phyloP scores from a whole-genome alignment of 2,329 filamentous ascomycete species.

The Ophiostoma ips region DNA sequence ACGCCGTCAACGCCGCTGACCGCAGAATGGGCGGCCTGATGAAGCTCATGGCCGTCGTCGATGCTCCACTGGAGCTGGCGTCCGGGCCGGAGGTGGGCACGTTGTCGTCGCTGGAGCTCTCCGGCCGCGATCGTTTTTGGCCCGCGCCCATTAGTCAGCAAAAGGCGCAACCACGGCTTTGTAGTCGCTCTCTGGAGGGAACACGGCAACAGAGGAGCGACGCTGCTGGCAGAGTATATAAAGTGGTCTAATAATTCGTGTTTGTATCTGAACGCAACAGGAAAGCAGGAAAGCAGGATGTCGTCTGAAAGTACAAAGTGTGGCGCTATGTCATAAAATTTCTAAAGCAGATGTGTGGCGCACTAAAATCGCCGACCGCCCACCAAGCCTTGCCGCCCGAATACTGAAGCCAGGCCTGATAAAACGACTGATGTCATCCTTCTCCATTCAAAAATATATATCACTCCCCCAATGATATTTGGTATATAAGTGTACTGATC shows the following conservation, averaged over 20 bases:
- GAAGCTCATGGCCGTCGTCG: constrained; percentile 30
- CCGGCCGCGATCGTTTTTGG: constrained; percentile 12
- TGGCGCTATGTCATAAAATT: constrained; percentile 9
- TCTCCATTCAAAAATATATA: too few relatives aligned
- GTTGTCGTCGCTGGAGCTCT: constrained; percentile 7
- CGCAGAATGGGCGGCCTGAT: constrained; percentile 73
- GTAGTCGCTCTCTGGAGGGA: neutral
- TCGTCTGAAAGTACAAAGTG: constrained; percentile 2
- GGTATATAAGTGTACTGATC: too few relatives aligned
- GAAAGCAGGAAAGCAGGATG: neutral
- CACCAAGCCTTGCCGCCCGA: neutral
- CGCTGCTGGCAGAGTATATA: too few relatives aligned
- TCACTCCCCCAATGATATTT: too few relatives aligned
- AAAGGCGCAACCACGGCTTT: neutral
- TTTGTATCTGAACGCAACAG: neutral
- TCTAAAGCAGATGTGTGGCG: constrained; percentile 5
- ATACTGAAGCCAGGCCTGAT: too few relatives aligned
- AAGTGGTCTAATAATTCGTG: too few relatives aligned
- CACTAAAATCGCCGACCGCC: constrained; percentile 2
- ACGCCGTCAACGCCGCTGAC: constrained; percentile 44
- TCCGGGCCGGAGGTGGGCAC: neutral
- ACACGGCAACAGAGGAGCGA: too few relatives aligned
- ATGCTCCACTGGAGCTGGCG: neutral
- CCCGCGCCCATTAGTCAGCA: constrained; percentile 8
- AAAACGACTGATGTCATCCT: too few relatives aligned